phyloP scores from a whole-genome alignment of 2,329 filamentous ascomycete genomes.

The Teratosphaeria destructans region DNA sequence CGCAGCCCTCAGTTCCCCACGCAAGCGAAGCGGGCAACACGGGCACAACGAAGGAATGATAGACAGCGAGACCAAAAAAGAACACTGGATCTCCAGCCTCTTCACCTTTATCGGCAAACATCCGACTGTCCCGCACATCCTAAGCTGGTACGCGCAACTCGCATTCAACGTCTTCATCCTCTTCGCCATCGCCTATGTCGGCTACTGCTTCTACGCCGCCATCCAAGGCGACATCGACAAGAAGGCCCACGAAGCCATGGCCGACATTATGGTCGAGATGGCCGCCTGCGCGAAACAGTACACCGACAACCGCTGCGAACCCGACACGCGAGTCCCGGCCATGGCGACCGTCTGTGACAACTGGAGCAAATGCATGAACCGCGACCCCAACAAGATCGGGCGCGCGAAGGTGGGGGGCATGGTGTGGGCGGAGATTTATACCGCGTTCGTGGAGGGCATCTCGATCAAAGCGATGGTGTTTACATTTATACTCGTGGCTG shows the following conservation, averaged over 20 bases:
- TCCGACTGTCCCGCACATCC: constrained; percentile 53
- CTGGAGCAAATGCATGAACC: constrained; percentile 82
- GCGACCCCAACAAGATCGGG: constrained; percentile 67
- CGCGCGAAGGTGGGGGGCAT: constrained; percentile 72
- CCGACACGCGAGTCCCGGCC: constrained; percentile 57
- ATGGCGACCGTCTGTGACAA: constrained; percentile 62
- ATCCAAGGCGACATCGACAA: constrained; percentile 66
- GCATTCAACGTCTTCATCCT: constrained; percentile 55
- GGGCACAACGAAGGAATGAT: constrained; percentile 6
- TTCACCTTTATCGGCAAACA: constrained; percentile 55
- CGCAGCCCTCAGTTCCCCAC: constrained; percentile 5
- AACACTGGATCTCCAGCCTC: constrained; percentile 32
- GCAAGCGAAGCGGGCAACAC: constrained; percentile 16
- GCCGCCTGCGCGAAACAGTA: constrained; percentile 64
- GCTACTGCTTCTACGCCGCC: constrained; percentile 59
- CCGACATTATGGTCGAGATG: constrained; percentile 59
- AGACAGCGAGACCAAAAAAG: constrained; percentile 6
- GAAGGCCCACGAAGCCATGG: constrained; percentile 58
- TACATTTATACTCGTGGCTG: constrained; percentile 37
- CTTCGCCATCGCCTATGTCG: constrained; percentile 49
- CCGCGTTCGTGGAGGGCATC: constrained; percentile 84
- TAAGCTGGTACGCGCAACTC: constrained; percentile 58
- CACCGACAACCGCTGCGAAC: constrained; percentile 62
- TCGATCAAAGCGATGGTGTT: constrained; percentile 70
- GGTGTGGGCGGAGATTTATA: constrained; percentile 86